These are phyloP conservation scores for Alternaria sp. DNA, from an alignment of 2,329 filamentous ascomycete genomes.

Conservation along the genomic window DNA sequence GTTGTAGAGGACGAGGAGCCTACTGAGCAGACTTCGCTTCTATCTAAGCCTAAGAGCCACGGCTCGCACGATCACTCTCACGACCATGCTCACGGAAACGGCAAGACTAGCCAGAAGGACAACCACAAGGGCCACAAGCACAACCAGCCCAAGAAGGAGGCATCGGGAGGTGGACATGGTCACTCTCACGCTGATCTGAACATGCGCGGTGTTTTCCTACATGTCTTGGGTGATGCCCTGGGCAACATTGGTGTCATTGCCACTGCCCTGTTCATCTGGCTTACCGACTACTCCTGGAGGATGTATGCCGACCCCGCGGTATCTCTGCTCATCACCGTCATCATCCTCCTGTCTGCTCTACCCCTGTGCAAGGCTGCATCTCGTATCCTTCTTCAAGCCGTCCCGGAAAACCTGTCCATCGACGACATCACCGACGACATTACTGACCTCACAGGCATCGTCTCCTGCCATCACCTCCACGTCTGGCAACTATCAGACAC, in stretches of 20 bases:
- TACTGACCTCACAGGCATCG: constrained; percentile 78
- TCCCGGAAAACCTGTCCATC: constrained; percentile 84
- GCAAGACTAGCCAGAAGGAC: constrained; percentile 33
- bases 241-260: constrained; percentile 86
- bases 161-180: constrained; percentile 66
- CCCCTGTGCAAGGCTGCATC: constrained; percentile 80
- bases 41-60: constrained; percentile 42
- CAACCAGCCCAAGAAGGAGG: constrained; percentile 71
- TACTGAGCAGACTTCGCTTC: constrained; percentile 46
- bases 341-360: constrained; percentile 74
- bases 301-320: constrained; percentile 91
- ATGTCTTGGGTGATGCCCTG: constrained; percentile 79
- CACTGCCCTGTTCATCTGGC: constrained; percentile 88
- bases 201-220: constrained; percentile 79
- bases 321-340: constrained; percentile 89
- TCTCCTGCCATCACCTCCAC: constrained; percentile 93
- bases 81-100: constrained; percentile 14
- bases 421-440: constrained; percentile 95
- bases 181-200: constrained; percentile 90
- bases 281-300: constrained; percentile 79
- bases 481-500: constrained; percentile 98
- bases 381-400: constrained; percentile 91
- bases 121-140: constrained; percentile 79
- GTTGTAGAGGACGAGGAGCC: constrained; percentile 52
- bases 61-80: constrained; percentile 15